Percentiles rank a stretch among this genome's conserved stretches.
phyloP scores from a whole-genome alignment of 352 stramenopile genomes.

The Pythium guiyangense region DNA sequence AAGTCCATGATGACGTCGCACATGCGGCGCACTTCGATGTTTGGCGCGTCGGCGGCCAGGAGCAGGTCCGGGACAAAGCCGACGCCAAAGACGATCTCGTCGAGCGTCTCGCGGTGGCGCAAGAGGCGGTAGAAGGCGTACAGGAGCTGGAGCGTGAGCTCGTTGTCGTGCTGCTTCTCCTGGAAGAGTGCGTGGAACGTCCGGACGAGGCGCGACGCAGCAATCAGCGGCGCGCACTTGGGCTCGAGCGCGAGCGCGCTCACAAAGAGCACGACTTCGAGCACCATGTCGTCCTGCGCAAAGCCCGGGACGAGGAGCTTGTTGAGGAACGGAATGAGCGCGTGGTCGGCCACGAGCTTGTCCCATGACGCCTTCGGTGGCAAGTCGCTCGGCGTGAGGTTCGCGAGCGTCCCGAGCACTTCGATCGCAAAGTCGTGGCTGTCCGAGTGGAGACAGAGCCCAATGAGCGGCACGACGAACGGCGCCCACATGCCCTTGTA shows the following conservation, averaged over 20 bases:
- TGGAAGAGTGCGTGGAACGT: slow-evolving; percentile 83
- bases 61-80: slow-evolving; percentile 76
- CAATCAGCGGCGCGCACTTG: slow-evolving; percentile 77
- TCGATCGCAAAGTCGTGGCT: slow-evolving; percentile 94
- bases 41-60: slow-evolving; percentile 64
- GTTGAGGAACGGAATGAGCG: slow-evolving; percentile 83
- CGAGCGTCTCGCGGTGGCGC: slow-evolving; percentile 67
- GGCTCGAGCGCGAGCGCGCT: slow-evolving; percentile 74
- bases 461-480: slow-evolving; percentile 85
- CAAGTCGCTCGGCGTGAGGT: slow-evolving; percentile 91
- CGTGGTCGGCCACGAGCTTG: slow-evolving; percentile 84
- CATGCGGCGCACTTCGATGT: slow-evolving; percentile 84
- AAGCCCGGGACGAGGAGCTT: slow-evolving; percentile 92
- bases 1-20: slow-evolving; percentile 85
- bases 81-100: slow-evolving; percentile 72
- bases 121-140: slow-evolving; percentile 80
- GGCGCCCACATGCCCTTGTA: slow-evolving; percentile 91
- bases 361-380: slow-evolving; percentile 88
- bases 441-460: slow-evolving; percentile 81
- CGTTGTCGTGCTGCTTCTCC: slow-evolving; percentile 84
- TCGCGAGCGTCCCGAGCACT: slow-evolving; percentile 89
- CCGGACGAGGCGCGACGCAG: slow-evolving; percentile 63
- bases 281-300: slow-evolving; percentile 89
- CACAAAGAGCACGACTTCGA: slow-evolving; percentile 89
- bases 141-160: slow-evolving; percentile 78